A percentile compares a stretch with the other conserved stretches of the same genome.
These are phyloP conservation scores for Nemania sp. DNA, from an alignment of 2,329 filamentous ascomycete species.

Conservation along the genomic window DNA sequence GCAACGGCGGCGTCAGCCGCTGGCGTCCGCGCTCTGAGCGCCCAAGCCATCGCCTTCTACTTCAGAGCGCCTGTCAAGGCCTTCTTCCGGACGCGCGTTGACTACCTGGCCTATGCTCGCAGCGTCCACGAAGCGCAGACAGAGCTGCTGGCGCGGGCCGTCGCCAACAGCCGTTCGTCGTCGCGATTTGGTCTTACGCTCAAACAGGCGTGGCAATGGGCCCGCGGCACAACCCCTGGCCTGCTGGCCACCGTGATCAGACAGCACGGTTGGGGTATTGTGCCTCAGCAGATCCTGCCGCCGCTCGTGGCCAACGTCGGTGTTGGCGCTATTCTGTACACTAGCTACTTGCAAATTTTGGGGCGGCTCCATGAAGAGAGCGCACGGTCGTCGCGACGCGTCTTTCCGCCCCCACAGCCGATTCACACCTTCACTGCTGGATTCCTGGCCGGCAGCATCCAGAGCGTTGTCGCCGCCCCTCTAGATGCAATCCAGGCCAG, in stretches of 20 bases:
- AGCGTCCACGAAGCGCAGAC: constrained; percentile 54
- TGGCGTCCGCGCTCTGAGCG: constrained; percentile 79
- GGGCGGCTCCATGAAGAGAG: constrained; percentile 68
- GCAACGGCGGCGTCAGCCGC: constrained; percentile 80
- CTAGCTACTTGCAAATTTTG: constrained; percentile 72
- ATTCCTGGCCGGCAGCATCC: constrained; percentile 67
- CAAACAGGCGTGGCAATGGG: constrained; percentile 51
- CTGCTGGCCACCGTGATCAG: constrained; percentile 68
- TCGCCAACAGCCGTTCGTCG: constrained; percentile 41
- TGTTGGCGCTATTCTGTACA: constrained; percentile 75
- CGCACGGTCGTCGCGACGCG: constrained; percentile 58
- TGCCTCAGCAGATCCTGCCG: constrained; percentile 76
- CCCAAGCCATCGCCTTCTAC: constrained; percentile 85
- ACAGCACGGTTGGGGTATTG: constrained; percentile 72
- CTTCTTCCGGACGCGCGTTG: constrained; percentile 87
- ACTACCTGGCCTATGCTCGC: constrained; percentile 70
- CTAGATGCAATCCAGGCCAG: constrained; percentile 75
- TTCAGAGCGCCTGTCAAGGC: constrained; percentile 90
- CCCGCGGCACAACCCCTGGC: constrained; percentile 69
- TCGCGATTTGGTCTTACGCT: constrained; percentile 41
- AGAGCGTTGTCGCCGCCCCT: constrained; percentile 73
- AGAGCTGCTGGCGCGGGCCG: constrained; percentile 42
- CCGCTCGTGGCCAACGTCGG: constrained; percentile 74
- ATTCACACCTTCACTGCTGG: constrained; percentile 70
- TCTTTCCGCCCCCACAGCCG: constrained; percentile 70